Conservation (phyloP, 495 filamentous ascomycete genomes). For the Trichocladium antarcticum region DNA sequence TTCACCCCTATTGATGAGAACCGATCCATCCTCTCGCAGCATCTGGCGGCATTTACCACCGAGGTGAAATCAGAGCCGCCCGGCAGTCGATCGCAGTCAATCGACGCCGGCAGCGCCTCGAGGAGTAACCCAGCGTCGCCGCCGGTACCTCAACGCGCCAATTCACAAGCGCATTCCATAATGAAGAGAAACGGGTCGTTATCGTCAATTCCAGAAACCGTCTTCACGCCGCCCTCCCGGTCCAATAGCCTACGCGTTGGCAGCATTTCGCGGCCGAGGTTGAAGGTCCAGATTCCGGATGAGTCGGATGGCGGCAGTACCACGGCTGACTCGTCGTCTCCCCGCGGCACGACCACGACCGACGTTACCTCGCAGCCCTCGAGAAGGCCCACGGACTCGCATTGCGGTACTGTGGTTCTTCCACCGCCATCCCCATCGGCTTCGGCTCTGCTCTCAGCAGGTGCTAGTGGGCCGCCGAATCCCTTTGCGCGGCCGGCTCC, state of each 20-base stretch:
- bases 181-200: constrained; percentile 41
- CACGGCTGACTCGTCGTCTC: constrained; percentile 60
- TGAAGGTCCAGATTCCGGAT: constrained; percentile 90
- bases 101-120: constrained; percentile 48
- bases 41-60: constrained; percentile 53
- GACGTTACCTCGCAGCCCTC: constrained; percentile 32
- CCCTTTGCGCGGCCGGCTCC: constrained; percentile 81
- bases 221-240: constrained; percentile 58
- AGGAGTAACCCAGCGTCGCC: constrained; percentile 39
- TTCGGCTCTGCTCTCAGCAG: constrained; percentile 75
- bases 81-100: constrained; percentile 48
- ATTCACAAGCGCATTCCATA: constrained; percentile 30
- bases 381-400: constrained; percentile 41
- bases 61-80: constrained; percentile 35
- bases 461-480: constrained; percentile 86
- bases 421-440: constrained; percentile 86
- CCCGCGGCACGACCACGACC: constrained; percentile 56
- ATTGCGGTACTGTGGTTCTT: constrained; percentile 57
- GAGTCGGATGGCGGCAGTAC: constrained; percentile 77
- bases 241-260: constrained; percentile 55
- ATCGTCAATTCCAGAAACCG: constrained; percentile 44
- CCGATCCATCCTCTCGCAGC: constrained; percentile 74
- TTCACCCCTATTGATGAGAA: constrained; percentile 95
- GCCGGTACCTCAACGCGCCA: constrained; percentile 38
- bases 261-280: constrained; percentile 56